phyloP scores from a whole-genome alignment of 2,329 filamentous ascomycete genomes.

The Raffaelea albimanens region DNA sequence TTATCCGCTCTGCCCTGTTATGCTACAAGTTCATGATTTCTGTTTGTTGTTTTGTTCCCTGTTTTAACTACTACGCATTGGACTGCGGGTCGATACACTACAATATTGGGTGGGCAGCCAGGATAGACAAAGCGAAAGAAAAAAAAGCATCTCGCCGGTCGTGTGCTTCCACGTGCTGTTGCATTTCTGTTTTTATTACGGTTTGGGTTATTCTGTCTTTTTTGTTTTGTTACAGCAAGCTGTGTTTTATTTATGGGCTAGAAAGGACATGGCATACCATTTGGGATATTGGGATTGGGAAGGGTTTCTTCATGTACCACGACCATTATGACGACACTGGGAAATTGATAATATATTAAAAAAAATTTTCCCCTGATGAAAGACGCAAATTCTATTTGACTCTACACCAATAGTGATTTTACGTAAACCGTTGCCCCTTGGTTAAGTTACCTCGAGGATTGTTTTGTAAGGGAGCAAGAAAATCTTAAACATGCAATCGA shows the following conservation, averaged over 20 bases:
- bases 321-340: too few species aligned
- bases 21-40: neutral
- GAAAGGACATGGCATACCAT: neutral
- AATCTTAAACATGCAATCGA: too few species aligned
- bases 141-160: conserved; percentile 2
- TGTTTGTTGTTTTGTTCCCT: neutral
- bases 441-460: too few species aligned
- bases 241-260: neutral
- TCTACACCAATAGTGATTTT: too few species aligned
- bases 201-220: neutral
- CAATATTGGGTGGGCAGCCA: neutral
- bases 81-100: neutral
- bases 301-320: too few species aligned
- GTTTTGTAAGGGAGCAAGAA: too few species aligned
- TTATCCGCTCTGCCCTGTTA: neutral
- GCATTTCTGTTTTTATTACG: neutral
- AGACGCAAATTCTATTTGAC: too few species aligned
- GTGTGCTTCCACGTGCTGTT: neutral
- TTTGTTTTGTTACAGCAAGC: neutral
- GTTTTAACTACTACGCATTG: neutral
- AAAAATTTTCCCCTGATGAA: too few species aligned
- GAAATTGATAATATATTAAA: too few species aligned
- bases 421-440: too few species aligned
- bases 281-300: neutral
- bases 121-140: conserved; percentile 1